Conservation (phyloP, 192 early-diverging fungal species). For the Gonapodya sp. region DNA sequence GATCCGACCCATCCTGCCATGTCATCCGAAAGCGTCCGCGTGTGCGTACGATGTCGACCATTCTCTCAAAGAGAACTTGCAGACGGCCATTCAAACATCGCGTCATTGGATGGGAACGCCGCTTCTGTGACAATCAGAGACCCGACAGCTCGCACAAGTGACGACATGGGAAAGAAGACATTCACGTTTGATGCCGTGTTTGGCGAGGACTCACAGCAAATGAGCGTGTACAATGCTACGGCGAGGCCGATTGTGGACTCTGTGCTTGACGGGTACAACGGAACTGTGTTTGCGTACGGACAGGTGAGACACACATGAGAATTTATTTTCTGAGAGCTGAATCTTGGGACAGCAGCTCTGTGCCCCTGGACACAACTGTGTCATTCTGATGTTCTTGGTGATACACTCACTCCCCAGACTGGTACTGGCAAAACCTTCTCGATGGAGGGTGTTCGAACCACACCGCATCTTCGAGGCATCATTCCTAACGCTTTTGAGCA, state of each 20-base stretch:
- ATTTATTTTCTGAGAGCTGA: no score
- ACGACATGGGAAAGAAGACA: slow-evolving; percentile 34
- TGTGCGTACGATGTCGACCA: slow-evolving; percentile 50
- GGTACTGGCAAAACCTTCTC: slow-evolving; percentile 48
- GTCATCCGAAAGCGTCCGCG: slow-evolving; percentile 38
- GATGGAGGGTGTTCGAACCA: slow-evolving; percentile 60
- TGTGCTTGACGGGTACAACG: slow-evolving; percentile 41
- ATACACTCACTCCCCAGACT: neutral
- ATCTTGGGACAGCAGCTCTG: neutral
- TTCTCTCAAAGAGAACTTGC: slow-evolving; percentile 50
- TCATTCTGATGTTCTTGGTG: slow-evolving; percentile 4
- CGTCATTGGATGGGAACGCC: slow-evolving; percentile 33
- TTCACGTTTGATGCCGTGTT: slow-evolving; percentile 20
- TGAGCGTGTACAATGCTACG: slow-evolving; percentile 37
- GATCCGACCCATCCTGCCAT: no score
- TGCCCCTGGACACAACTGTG: neutral
- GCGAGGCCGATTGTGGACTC: slow-evolving; percentile 39
- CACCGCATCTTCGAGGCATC: slow-evolving; percentile 52
- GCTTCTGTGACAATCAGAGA: slow-evolving; percentile 38
- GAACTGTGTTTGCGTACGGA: slow-evolving; percentile 65
- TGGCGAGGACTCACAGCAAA: slow-evolving; percentile 11
- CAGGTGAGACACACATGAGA: slow-evolving; percentile 24
- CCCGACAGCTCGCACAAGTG: slow-evolving; percentile 19
- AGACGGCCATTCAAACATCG: slow-evolving; percentile 42
- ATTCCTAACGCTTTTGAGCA: slow-evolving; percentile 59